Base-by-base conservation (phyloP, 1,284 basidiomycete species). In the Tremellales sp. region DNA sequence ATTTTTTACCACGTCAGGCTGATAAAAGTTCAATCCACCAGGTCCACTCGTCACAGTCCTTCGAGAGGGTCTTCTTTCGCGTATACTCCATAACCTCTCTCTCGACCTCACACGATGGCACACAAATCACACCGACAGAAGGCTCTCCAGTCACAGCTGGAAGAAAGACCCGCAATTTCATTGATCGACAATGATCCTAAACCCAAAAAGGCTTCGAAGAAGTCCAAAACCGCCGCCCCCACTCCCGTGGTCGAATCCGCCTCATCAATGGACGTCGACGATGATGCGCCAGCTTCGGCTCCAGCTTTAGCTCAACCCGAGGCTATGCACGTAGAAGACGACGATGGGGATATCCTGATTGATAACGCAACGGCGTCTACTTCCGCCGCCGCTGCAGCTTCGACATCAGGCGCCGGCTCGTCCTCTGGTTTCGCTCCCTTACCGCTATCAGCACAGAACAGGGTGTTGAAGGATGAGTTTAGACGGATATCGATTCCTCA, bases 401-500 rank as follows among this genome's bases (percentile, higher is more conserved):
- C 39, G 12, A 40, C 57, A 42, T 41, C 57, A 22, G 40, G 49
- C 22, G 33, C 46, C 0, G 43, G 48, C 23, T 29, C 64, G 1
- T 65, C 63, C 1, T 71, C 70, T 15, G 68, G 66, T 8, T 75
- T 75, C 45, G 66, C 66, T 2, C 72, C 73, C 7, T 57, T 75
- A 13, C 49, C 62, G 2, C 62, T 58, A 5, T 48, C 61, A 0
- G 60, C 62, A 12, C 54, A 61, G 40, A 57, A 55, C 19, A 51
- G 54, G 7, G 67, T 64, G 1, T 51, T 75, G 52, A 89, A 86
- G 72, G 84, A 86, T 17, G 90, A 94, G 73, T 84, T 81, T 42
- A 78, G 90, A 65, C 79, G 87, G 46, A 83, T 98, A 61, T 80
- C 89, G 21, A 89, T 98, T 69, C 96, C 94, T 3, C 91, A 91